Evolutionary conservation across 129 eudicot genomes (phyloP).

Genomic region (Gnaphalium uliginosum): DNA sequence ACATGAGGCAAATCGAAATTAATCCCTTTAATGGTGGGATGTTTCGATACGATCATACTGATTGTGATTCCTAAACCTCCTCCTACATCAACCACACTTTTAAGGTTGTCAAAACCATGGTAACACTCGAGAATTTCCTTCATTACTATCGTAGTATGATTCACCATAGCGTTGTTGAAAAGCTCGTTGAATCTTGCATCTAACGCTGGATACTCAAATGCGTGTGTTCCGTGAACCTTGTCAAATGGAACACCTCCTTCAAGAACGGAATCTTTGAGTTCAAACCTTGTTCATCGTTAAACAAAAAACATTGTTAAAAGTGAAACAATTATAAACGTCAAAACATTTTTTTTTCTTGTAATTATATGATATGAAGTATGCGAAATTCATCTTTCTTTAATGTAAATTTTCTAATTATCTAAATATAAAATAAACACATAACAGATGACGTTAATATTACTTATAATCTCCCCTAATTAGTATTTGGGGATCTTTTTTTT

Average conservation of each 20-base stretch:
- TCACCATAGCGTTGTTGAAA: conserved; percentile 40
- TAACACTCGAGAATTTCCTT: conserved; percentile 33
- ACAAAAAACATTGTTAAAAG: neutral
- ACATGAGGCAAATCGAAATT: conserved; percentile 52
- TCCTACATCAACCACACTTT: conserved; percentile 45
- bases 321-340: too few species aligned
- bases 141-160: conserved; percentile 35
- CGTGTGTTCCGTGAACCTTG: conserved; percentile 28
- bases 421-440: too few species aligned
- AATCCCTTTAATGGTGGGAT: conserved; percentile 37
- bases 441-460: too few species aligned
- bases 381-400: too few species aligned
- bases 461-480: too few species aligned
- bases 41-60: conserved; percentile 28
- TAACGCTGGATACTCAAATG: conserved; percentile 23
- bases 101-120: conserved; percentile 37
- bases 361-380: too few species aligned
- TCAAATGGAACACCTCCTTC: conserved; percentile 34
- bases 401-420: too few species aligned
- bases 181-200: conserved; percentile 35
- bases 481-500: too few species aligned
- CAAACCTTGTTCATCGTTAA: conserved; percentile 26
- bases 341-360: too few species aligned
- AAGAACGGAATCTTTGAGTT: conserved; percentile 30
- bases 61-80: conserved; percentile 47